Evolutionary conservation across 805 yeast genomes (phyloP).

Genomic region (Clavispora vitiphila): DNA sequence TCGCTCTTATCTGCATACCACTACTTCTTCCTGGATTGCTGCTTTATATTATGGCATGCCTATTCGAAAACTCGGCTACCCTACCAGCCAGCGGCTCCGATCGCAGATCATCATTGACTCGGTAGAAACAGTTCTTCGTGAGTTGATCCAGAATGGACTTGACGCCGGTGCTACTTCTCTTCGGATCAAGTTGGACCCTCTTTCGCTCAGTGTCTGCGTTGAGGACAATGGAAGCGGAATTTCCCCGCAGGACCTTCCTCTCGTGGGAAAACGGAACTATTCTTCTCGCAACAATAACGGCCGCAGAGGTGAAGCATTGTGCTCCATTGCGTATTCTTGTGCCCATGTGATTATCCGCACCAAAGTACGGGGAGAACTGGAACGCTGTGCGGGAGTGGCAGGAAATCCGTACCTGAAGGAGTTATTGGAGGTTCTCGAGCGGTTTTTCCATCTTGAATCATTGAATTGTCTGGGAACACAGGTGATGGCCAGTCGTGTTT

Average conservation of each 20-base stretch:
- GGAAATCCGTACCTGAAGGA: neutral
- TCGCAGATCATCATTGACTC: constrained; percentile 35
- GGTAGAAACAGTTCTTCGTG: constrained; percentile 40
- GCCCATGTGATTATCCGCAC: neutral
- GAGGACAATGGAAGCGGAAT: constrained; percentile 76
- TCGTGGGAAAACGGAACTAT: constrained; percentile 42
- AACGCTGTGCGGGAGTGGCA: neutral
- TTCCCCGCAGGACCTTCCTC: constrained; percentile 37
- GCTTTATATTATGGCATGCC: constrained; percentile 1
- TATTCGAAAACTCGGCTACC: neutral
- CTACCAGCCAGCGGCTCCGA: constrained; percentile 8
- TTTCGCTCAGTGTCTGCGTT: constrained; percentile 35
- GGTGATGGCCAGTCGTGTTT: neutral
- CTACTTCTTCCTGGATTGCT: neutral
- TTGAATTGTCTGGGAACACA: neutral
- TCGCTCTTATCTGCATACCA: neutral
- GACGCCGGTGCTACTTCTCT: constrained; percentile 47
- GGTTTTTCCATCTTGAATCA: neutral
- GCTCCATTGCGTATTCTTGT: constrained; percentile 3
- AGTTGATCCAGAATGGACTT: constrained; percentile 49
- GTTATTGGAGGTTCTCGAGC: neutral
- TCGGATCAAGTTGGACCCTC: constrained; percentile 28
- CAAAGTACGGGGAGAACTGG: neutral
- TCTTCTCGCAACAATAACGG: constrained; percentile 8
- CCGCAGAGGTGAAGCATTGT: constrained; percentile 10